Evolutionary conservation across 139 green algal genomes (phyloP).

Genomic region (Haematococcus sp.): DNA sequence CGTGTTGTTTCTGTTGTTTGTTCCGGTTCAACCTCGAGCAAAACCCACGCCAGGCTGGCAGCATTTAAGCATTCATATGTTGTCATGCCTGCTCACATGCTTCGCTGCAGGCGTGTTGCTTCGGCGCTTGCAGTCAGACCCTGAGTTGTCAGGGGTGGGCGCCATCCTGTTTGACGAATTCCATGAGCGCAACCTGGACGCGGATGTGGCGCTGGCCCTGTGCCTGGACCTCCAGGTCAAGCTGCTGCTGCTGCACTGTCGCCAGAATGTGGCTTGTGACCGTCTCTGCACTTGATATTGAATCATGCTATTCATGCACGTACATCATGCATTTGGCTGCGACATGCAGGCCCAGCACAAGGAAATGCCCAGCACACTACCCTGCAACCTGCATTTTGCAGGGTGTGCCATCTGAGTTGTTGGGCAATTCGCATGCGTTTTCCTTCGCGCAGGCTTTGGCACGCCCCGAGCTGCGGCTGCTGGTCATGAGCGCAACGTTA

Average conservation of each 20-base stretch:
- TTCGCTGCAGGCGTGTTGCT: constrained; percentile 56
- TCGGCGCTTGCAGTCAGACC: constrained; percentile 53
- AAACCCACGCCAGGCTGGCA: no score
- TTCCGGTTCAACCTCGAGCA: no score
- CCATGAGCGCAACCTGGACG: constrained; percentile 67
- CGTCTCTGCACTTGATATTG: no score
- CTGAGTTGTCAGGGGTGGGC: constrained; percentile 33
- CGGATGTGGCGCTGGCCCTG: constrained; percentile 58
- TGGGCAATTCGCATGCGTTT: no score
- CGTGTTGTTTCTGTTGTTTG: no score
- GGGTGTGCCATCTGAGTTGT: no score
- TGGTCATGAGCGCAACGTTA: constrained; percentile 70
- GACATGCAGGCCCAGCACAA: not conserved
- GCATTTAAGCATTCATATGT: no score
- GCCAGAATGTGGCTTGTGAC: no score
- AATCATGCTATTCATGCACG: no score
- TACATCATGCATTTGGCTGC: not conserved
- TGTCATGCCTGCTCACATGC: no score
- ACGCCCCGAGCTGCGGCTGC: constrained; percentile 28
- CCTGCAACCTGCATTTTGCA: no score
- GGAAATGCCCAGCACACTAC: no score
- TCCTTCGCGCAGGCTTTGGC: not conserved
- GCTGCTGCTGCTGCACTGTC: not conserved
- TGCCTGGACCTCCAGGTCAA: constrained; percentile 39
- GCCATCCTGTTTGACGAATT: constrained; percentile 53